Base-by-base conservation (phyloP, 2,329 filamentous ascomycete species). In the Epichloe gansuensis region DNA sequence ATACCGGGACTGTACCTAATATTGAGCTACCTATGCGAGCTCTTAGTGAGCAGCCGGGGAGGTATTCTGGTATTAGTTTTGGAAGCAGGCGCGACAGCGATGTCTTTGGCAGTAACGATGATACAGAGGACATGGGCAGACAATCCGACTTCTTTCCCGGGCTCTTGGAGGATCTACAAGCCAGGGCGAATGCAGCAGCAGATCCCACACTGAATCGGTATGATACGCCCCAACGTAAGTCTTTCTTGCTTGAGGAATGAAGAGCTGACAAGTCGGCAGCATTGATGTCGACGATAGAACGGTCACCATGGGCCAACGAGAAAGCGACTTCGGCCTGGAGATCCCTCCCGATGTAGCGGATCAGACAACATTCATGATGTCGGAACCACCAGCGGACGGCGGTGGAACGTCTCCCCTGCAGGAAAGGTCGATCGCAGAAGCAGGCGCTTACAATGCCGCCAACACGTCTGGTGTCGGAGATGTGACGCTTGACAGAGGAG, bases 1-100 rank as follows among this genome's bases (percentile, higher is more conserved):
- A 80, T 42, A 76, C 82, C 56, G 73, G 73, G 55, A 84, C 80
- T 0, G 63, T 74, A 41, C 73, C 76, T 54, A 82, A 80, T 2
- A 72, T 84, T 31, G 81, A 84, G 64, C 60, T 82, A 47, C 75
- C 79, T 7, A 71, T 81, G 31, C 68, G 81, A 47, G 74, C 72
- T 15, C 60, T 67, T 39, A 74, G 66, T 50, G 75, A 80, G 53
- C 56, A 70, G 46, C 69, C 71, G 0, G 61, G 64, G 3, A 66
- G 77, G 34, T 59, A 75, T 34, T 77, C 76, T 11, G 65, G 80
- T 51, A 75, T 72, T 2, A 81, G 76, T 55, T 66, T 81, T 56
- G 77, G 73, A 0, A 79, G 74, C 54, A 64, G 72, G 50, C 68
- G 74, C 25, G 69, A 75, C 61, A 82, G 78, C 58, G 79, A 82